Evolutionary conservation across 192 early-diverging fungal genomes (phyloP).

Genomic region (Umbelopsis isabellina): DNA sequence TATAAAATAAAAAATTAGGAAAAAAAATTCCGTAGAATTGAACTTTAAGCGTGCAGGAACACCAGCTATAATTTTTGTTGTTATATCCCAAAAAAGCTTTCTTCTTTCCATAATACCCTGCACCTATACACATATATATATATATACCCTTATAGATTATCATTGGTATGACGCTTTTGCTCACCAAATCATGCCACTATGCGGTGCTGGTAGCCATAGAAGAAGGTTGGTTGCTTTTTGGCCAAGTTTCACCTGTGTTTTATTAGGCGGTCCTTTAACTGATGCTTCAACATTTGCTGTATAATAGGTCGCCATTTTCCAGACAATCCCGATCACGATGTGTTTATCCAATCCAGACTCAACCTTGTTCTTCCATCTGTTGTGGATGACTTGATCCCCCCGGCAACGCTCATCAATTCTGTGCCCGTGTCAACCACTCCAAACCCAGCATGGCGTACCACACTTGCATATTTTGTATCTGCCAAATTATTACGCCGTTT

Average conservation of each 20-base stretch:
- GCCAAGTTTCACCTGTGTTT: conserved; percentile 12
- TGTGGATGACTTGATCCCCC: conserved; percentile 40
- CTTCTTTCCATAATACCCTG: not conserved
- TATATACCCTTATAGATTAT: not conserved
- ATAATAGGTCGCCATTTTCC: conserved; percentile 37
- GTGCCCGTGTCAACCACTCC: conserved; percentile 14
- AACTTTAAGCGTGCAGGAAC: too few species aligned
- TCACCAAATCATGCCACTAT: conserved; percentile 43
- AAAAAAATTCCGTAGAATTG: conserved; percentile 5
- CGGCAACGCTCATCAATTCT: conserved; percentile 32
- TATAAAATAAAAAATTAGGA: conserved; percentile 9
- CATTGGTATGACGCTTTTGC: conserved; percentile 35
- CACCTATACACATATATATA: not conserved
- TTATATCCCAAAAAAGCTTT: not conserved
- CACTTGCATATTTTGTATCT: conserved; percentile 39
- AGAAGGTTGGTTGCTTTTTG: conserved; percentile 30
- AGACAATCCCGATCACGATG: conserved; percentile 25
- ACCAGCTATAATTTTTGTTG: not conserved
- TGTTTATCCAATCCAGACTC: conserved; percentile 33
- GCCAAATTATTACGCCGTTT: conserved; percentile 32
- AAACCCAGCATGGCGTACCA: conserved; percentile 23
- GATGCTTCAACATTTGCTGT: not conserved
- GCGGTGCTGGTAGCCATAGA: conserved; percentile 40
- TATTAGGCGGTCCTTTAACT: conserved; percentile 3
- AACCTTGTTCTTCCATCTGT: conserved; percentile 32